Evolutionary conservation across 2,329 filamentous ascomycete genomes (phyloP).

Genomic region (Emmonsiellopsis sp.): DNA sequence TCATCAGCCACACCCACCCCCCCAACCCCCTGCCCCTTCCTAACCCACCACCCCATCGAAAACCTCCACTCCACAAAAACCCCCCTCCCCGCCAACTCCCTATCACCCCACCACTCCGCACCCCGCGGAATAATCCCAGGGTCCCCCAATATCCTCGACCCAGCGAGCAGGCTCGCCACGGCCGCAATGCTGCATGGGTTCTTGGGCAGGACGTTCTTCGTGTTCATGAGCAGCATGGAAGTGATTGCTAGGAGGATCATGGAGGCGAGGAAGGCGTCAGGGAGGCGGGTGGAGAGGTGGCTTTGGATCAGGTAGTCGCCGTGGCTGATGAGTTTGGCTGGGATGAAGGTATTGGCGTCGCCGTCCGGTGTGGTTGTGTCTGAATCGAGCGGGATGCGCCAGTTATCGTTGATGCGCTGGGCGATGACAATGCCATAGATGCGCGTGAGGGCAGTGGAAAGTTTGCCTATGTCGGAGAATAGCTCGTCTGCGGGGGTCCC

Average conservation of each 20-base stretch:
- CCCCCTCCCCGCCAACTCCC: slow-evolving; percentile 8
- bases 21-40: too few species aligned
- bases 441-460: slow-evolving; percentile 1
- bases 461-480: slow-evolving; percentile 2
- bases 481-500: slow-evolving; percentile 6
- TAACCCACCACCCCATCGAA: too few species aligned
- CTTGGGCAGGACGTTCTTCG: slow-evolving; percentile 15
- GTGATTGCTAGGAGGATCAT: slow-evolving; percentile 16
- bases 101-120: slow-evolving; percentile 14
- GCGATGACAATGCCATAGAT: slow-evolving; percentile 6
- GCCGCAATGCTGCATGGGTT: slow-evolving; percentile 21
- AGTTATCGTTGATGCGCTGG: slow-evolving; percentile 6
- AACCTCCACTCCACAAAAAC: too few species aligned
- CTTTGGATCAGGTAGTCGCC: slow-evolving; percentile 15
- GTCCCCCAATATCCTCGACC: slow-evolving; percentile 11
- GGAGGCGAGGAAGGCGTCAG: slow-evolving; percentile 12
- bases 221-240: slow-evolving; percentile 10
- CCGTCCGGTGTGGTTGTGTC: background rate
- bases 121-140: slow-evolving; percentile 9
- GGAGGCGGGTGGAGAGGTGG: slow-evolving; percentile 13
- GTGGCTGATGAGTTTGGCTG: slow-evolving; percentile 5
- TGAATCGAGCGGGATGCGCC: slow-evolving; percentile 7
- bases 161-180: slow-evolving; percentile 16
- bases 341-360: slow-evolving; percentile 1
- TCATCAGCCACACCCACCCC: too few species aligned